phyloP scores from a whole-genome alignment of 495 filamentous ascomycete species.

The Trichoderma asperelloides region DNA sequence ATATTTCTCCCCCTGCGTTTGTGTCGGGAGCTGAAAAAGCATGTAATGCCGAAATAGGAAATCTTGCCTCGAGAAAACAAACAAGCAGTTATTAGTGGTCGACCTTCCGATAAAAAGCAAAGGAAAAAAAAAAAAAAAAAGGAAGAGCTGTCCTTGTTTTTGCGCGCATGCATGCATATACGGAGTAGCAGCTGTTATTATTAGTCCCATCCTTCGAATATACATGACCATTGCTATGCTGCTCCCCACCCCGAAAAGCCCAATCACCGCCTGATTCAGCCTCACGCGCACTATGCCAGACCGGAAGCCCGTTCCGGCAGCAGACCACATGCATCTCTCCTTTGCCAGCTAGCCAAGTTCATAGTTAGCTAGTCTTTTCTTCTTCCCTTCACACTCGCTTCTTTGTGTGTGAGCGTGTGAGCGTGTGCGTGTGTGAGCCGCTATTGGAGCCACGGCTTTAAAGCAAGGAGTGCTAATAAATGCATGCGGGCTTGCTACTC shows the following conservation, averaged over 20 bases:
- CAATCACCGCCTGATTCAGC: slow-evolving; percentile 7
- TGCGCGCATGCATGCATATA: not conserved
- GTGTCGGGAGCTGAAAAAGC: not conserved
- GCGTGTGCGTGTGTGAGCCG: too few species aligned
- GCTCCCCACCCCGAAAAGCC: not conserved
- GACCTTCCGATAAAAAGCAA: not conserved
- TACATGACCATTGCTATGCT: not conserved
- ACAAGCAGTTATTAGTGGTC: not conserved
- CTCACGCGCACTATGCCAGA: not conserved
- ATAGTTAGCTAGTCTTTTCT: not conserved
- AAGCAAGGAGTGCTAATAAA: too few species aligned
- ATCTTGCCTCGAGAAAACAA: slow-evolving; percentile 5
- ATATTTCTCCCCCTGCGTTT: not conserved
- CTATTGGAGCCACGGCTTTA: too few species aligned
- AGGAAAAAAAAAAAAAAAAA: too few species aligned
- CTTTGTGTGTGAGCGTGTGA: not conserved
- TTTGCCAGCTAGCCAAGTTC: not conserved
- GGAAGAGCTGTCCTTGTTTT: too few species aligned
- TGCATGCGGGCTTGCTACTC: too few species aligned
- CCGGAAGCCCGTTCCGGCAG: not conserved
- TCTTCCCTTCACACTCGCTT: not conserved
- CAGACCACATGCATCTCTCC: not conserved
- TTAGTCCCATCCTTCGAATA: not conserved
- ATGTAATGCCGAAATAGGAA: not conserved
- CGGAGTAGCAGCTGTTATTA: not conserved